These are phyloP conservation scores for Blastocystis sp. DNA, from an alignment of 352 stramenopile species.

Conservation along the genomic window DNA sequence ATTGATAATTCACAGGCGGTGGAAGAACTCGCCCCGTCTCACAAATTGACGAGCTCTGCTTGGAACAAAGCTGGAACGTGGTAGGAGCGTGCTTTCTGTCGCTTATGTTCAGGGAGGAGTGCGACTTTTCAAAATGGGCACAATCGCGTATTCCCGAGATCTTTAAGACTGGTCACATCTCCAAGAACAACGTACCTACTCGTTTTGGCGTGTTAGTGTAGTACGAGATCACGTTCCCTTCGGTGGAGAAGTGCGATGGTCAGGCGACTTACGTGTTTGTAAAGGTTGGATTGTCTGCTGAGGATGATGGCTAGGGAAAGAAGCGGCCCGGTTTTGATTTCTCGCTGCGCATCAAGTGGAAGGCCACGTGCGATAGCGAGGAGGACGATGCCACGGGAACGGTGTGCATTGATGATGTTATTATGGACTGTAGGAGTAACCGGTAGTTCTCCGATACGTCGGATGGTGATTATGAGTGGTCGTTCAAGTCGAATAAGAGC, in stretches of 20 bases:
- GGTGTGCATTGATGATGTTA: conserved; percentile 45
- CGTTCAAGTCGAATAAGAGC: conserved; percentile 17
- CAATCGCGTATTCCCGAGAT: conserved; percentile 52
- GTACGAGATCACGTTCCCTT: conserved; percentile 31
- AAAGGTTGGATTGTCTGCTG: background rate
- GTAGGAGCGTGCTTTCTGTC: background rate
- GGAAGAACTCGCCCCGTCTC: background rate
- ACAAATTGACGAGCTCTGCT: conserved; percentile 30
- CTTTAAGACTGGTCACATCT: conserved; percentile 24
- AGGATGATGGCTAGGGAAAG: conserved; percentile 36
- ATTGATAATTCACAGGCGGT: background rate
- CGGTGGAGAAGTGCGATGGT: conserved; percentile 65
- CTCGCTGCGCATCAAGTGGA: conserved; percentile 38
- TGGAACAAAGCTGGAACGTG: conserved; percentile 66
- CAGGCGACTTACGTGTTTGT: conserved; percentile 51
- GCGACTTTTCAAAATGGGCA: conserved; percentile 58
- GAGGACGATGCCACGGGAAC: background rate
- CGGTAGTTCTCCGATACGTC: conserved; percentile 56
- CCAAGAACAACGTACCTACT: conserved; percentile 11
- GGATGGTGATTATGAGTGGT: conserved; percentile 58
- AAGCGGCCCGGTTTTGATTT: conserved; percentile 58
- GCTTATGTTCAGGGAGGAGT: conserved; percentile 23
- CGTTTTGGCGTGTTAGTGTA: background rate
- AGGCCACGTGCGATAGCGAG: background rate
- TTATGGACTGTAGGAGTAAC: background rate